phyloP scores from a whole-genome alignment of 768 basidiomycete species.

The Phlebiopsis gigantea region DNA sequence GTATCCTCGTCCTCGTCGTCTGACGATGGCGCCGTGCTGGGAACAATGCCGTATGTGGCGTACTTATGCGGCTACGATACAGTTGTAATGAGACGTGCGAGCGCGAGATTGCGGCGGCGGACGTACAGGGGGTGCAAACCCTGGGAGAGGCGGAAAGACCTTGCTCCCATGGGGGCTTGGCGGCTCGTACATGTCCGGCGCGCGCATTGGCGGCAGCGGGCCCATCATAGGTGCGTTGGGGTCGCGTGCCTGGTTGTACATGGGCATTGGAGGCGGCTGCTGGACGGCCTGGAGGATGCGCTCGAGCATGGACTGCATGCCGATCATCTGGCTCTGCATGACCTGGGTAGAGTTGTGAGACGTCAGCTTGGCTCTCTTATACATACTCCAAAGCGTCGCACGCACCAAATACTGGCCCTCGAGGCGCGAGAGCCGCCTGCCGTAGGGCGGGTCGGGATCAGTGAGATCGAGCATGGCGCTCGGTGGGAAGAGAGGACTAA shows the following conservation, averaged over 20 bases:
- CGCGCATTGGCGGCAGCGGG: constrained; percentile 9
- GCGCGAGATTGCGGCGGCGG: constrained; percentile 8
- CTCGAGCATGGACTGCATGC: constrained; percentile 86
- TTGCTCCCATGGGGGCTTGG: constrained; percentile 21
- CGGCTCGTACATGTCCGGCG: constrained; percentile 24
- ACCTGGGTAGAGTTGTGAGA: constrained; percentile 42
- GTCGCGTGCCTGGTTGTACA: constrained; percentile 8
- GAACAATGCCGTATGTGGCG: constrained; percentile 85
- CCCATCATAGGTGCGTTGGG: constrained; percentile 14
- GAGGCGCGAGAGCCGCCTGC: constrained; percentile 74
- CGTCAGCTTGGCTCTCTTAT: not conserved
- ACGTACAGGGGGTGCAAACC: constrained; percentile 84
- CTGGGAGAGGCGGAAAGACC: constrained; percentile 79
- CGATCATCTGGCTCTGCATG: constrained; percentile 93
- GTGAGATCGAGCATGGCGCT: constrained; percentile 5
- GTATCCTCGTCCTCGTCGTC: constrained; percentile 93
- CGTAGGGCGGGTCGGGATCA: constrained; percentile 18
- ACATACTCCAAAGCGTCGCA: not conserved
- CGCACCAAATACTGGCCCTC: constrained; percentile 81
- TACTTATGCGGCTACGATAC: constrained; percentile 73
- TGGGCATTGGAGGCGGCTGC: constrained; percentile 25
- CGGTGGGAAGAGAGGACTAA: constrained; percentile 32
- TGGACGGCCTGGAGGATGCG: constrained; percentile 71
- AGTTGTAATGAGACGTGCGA: constrained; percentile 5
- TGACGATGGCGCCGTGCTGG: constrained; percentile 77